Percentiles rank a stretch among this genome's conserved stretches.
phyloP scores from a whole-genome alignment of 73 alveolate species.

The Paramecium sonneborni region DNA sequence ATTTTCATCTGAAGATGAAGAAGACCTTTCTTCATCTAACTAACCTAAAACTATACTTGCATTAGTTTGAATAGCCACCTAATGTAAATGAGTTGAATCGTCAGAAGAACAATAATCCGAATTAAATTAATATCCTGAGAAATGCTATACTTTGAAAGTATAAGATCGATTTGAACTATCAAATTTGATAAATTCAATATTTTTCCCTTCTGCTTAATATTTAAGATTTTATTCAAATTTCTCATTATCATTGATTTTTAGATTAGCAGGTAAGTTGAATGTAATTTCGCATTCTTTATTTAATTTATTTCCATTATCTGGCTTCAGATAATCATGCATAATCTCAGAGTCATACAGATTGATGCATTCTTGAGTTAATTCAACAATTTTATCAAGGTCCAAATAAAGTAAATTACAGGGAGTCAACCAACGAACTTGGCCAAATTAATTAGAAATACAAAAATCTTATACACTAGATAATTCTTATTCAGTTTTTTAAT shows the following conservation, averaged over 20 bases:
- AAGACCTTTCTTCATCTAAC: background rate
- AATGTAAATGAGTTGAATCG: background rate
- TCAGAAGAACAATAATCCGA: background rate
- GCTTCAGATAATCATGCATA: background rate
- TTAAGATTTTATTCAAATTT: background rate
- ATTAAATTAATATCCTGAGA: background rate
- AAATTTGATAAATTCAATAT: background rate
- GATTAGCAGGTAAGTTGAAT: background rate
- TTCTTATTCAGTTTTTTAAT: background rate
- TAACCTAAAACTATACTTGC: background rate
- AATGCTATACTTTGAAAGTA: background rate
- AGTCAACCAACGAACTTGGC: background rate
- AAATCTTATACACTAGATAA: background rate
- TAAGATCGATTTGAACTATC: background rate
- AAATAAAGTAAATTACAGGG: background rate
- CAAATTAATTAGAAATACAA: background rate
- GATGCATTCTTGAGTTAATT: background rate
- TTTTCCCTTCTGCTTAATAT: background rate
- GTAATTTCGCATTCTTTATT: constrained; percentile 42
- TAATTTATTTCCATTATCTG: background rate
- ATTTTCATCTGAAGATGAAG: background rate
- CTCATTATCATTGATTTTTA: background rate
- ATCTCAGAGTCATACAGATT: background rate
- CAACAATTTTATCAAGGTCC: constrained; percentile 1
- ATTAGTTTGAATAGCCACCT: background rate